phyloP scores from a whole-genome alignment of 1,139 yeast species.

The Hemisphaericaspora xylanilytica region DNA sequence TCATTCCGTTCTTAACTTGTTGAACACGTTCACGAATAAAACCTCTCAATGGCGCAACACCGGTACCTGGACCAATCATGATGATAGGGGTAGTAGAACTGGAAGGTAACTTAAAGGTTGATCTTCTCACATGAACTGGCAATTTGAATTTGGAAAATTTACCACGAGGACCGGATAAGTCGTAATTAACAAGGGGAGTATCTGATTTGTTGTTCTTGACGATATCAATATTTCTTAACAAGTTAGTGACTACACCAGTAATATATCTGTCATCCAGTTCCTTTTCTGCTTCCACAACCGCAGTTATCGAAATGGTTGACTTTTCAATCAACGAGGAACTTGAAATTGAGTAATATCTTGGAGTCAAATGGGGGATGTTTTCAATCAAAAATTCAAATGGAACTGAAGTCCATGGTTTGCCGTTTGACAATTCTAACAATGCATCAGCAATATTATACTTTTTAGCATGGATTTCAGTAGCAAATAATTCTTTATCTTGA shows the following conservation, averaged over 20 bases:
- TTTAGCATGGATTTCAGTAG: slow-evolving; percentile 56
- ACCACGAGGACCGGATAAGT: slow-evolving; percentile 78
- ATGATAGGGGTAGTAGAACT: slow-evolving; percentile 82
- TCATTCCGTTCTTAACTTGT: slow-evolving; percentile 41
- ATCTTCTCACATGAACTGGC: slow-evolving; percentile 92
- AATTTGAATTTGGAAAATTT: slow-evolving; percentile 55
- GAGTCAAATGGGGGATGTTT: slow-evolving; percentile 76
- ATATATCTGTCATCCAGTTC: slow-evolving; percentile 44
- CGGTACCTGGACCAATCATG: slow-evolving; percentile 97
- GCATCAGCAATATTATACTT: slow-evolving; percentile 78
- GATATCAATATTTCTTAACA: slow-evolving; percentile 70
- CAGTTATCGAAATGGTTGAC: slow-evolving; percentile 75
- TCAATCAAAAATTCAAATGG: slow-evolving; percentile 88
- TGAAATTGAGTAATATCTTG: slow-evolving; percentile 95
- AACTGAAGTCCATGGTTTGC: slow-evolving; percentile 64
- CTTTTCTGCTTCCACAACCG: slow-evolving; percentile 80
- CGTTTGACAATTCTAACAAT: slow-evolving; percentile 58
- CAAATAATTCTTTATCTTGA: slow-evolving; percentile 66
- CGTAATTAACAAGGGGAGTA: slow-evolving; percentile 56
- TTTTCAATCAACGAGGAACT: slow-evolving; percentile 83
- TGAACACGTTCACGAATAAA: slow-evolving; percentile 77
- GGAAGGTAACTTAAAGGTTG: slow-evolving; percentile 91
- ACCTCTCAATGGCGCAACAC: slow-evolving; percentile 97
- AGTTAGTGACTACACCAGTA: slow-evolving; percentile 90
- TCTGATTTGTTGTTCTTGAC: slow-evolving; percentile 50